Evolutionary conservation across 2,329 filamentous ascomycete species (phyloP).

Genomic region (Pezicula radicicola): DNA sequence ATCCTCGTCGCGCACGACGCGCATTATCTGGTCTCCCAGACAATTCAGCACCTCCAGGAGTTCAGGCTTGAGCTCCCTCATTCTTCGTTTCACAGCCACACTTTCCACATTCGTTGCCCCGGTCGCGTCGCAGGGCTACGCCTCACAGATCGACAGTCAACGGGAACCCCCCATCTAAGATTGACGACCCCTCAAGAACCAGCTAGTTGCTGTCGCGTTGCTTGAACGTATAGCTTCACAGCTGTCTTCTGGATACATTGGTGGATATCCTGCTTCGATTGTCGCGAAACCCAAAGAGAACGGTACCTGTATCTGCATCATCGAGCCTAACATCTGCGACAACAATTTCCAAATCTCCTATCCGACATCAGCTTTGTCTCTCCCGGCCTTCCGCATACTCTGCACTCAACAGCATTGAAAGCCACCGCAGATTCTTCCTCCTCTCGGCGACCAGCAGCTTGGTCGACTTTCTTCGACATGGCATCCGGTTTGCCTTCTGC

Average conservation of each 20-base stretch:
- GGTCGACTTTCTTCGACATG: constrained; percentile 16
- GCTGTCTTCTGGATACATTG: neutral
- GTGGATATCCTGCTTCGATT: neutral
- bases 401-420: neutral
- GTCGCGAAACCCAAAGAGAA: neutral
- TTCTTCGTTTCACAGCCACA: neutral
- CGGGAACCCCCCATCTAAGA: neutral
- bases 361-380: neutral
- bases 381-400: neutral
- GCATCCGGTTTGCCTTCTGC: constrained; percentile 22
- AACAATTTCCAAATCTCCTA: neutral
- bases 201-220: neutral
- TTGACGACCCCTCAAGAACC: neutral
- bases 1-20: constrained; percentile 17
- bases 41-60: constrained; percentile 7
- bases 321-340: neutral
- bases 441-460: constrained; percentile 12
- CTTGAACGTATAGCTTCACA: neutral
- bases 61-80: neutral
- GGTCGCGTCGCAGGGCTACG: constrained; percentile 1
- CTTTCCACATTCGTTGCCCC: neutral
- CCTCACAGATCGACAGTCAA: neutral
- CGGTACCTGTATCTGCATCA: neutral
- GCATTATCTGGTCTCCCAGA: constrained; percentile 6
- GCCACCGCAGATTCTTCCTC: neutral